Evolutionary conservation across 1,284 basidiomycete species (phyloP), one percentile per base, ranked within the genome.

Genomic region (Pseudozyma sp.): DNA sequence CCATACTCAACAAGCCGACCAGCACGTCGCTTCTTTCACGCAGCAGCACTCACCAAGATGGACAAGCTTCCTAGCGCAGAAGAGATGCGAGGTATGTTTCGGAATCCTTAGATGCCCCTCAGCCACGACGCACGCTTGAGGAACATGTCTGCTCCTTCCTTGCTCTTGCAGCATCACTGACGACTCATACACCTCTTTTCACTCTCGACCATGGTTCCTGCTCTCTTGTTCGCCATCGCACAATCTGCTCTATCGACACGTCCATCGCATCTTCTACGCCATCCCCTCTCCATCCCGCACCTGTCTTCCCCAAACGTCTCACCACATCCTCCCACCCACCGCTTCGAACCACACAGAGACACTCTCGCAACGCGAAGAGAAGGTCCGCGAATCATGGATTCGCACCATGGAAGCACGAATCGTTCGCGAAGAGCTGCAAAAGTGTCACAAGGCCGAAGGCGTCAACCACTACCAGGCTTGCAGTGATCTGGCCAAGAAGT

Each of bases 371-470:
- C 91, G 92, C 52, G 94, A 96, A 66, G 87, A 90, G 49, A 88
- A 90, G 85, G 88, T 98, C 81, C 91, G 93, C 65, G 94, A 97
- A 86, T 92, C 92, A 60, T 99, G 96, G 96, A 88, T 98, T 47
- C 91, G 90, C 81, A 90, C 92, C 30, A 97, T 98, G 94, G 94
- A 98, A 86, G 90, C 91, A 29, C 90, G 93, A 52, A 88, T 99
- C 64, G 93, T 97, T 54, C 90, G 91, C 70, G 91, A 94, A 71
- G 93, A 97, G 86, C 89, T 99, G 60, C 89, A 90, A 71, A 95
- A 94, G 85, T 99, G 96, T 86, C 93, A 96, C 84, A 89, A 90
- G 80, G 88, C 89, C 19, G 96, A 99, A 87, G 94, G 95, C 56
- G 92, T 95, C 37, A 84, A 80, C 73, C 80, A 82, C 64, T 82